Evolutionary conservation across 495 filamentous ascomycete species (phyloP).

Genomic region (Astrothelium subdiscretum): DNA sequence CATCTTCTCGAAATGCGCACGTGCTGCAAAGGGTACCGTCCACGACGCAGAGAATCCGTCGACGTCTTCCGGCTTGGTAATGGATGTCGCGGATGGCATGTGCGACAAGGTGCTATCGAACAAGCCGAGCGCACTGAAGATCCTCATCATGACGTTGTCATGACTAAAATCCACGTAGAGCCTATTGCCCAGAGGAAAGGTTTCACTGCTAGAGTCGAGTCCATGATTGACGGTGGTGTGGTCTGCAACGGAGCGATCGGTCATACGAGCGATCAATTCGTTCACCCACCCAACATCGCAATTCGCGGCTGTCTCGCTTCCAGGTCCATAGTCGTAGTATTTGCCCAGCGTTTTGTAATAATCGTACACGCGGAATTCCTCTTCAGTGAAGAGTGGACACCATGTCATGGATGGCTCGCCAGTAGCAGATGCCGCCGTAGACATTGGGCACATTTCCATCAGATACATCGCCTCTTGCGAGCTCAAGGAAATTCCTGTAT

Average conservation of each 20-base stretch:
- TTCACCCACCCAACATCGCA: conserved; percentile 74
- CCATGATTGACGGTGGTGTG: conserved; percentile 60
- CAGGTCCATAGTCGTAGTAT: conserved; percentile 65
- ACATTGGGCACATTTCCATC: conserved; percentile 76
- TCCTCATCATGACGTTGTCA: conserved; percentile 64
- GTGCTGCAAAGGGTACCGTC: conserved; percentile 63
- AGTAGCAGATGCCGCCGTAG: conserved; percentile 45
- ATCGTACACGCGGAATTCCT: conserved; percentile 64
- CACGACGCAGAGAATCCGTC: conserved; percentile 55
- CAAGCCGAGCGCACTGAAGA: conserved; percentile 58
- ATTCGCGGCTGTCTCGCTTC: conserved; percentile 61
- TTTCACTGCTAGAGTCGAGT: conserved; percentile 43
- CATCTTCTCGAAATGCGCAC: conserved; percentile 77
- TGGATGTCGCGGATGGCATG: background rate
- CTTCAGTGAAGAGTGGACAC: conserved; percentile 53
- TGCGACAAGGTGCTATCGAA: conserved; percentile 43
- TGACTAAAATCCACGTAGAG: conserved; percentile 77
- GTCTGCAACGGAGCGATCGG: conserved; percentile 48
- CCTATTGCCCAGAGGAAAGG: conserved; percentile 52
- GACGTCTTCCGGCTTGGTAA: conserved; percentile 27
- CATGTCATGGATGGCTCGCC: conserved; percentile 42
- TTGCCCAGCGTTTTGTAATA: conserved; percentile 65
- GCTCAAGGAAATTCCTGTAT: conserved; percentile 38
- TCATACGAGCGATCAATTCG: conserved; percentile 67
- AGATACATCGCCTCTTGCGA: conserved; percentile 45